phyloP scores from a whole-genome alignment of 768 basidiomycete species.

The Trametes cubensis region DNA sequence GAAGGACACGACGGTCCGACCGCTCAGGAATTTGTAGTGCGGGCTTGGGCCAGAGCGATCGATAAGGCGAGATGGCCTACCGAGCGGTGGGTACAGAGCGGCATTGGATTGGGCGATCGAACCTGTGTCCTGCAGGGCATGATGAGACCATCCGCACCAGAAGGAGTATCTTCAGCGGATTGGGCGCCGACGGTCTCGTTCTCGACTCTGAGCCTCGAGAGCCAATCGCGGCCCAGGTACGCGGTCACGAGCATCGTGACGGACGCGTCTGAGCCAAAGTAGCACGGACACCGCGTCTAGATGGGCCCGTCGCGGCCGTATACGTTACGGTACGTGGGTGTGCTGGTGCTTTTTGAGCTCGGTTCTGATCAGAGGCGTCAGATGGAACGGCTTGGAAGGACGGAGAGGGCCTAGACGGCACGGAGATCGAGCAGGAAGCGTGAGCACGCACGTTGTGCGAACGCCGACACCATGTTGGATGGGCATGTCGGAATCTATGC shows the following conservation, averaged over 20 bases:
- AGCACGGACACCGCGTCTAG: neutral
- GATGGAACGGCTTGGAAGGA: too few species aligned
- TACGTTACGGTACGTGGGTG: too few species aligned
- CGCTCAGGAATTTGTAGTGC: slow-evolving; percentile 14
- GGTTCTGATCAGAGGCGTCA: too few species aligned
- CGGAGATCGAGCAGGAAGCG: too few species aligned
- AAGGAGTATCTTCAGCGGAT: too few species aligned
- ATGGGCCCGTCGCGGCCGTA: neutral
- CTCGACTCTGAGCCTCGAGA: neutral
- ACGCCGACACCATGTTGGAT: too few species aligned
- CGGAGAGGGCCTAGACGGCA: too few species aligned
- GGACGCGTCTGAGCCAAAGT: slow-evolving; percentile 5
- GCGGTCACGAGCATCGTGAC: slow-evolving; percentile 14
- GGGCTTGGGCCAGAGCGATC: slow-evolving; percentile 1
- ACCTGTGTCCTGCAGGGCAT: neutral
- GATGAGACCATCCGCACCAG: too few species aligned
- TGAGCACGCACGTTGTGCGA: too few species aligned
- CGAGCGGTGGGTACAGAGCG: slow-evolving; percentile 4
- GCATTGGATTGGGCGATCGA: slow-evolving; percentile 3
- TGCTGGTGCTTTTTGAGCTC: too few species aligned
- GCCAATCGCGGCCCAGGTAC: slow-evolving; percentile 3
- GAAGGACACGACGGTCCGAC: slow-evolving; percentile 10
- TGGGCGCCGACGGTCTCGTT: neutral
- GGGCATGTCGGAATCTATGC: too few species aligned
- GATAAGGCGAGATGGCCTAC: slow-evolving; percentile 4